Base-by-base conservation (phyloP, 768 basidiomycete genomes). In the Mycena amicta region DNA sequence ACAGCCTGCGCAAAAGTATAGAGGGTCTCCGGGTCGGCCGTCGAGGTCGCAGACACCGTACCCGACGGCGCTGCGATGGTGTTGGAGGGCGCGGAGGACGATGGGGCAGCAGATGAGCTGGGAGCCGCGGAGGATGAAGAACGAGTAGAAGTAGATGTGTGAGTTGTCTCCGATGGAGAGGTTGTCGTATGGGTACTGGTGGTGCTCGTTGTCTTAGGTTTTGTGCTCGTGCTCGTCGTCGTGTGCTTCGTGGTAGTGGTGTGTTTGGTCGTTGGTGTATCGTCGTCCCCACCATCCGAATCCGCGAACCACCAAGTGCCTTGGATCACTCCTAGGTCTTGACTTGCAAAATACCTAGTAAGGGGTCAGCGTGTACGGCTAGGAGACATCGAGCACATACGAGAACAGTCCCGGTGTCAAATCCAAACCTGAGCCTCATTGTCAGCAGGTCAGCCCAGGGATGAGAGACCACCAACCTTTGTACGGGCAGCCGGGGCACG, bases 361-460 rank as follows among this genome's bases (percentile, higher is more conserved):
- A n/a, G n/a, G n/a, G 64, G 22, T 64, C 5, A 3, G 80, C 83
- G 66, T n/a, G n/a, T n/a, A n/a, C n/a, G n/a, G n/a, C n/a, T n/a
- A n/a, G n/a, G n/a, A n/a, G n/a, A n/a, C n/a, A n/a, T n/a, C n/a
- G n/a, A n/a, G n/a, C n/a, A 93, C 90, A 77, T 74, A 82, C 27
- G 72, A 56, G 73, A 93, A 93, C 47, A 93, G 78, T 52, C 86
- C 85, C 15, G 72, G 66, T 26, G 86, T 85, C 55, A 92, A 75
- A 73, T 93, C 92, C 26, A 92, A 80, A 40, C 83, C 90, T 26
- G 78, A 80, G 30, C 25, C 29, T 41, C 69, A 79, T 25, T 83
- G 83, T 68, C 91, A 93, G 20, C 80, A 22, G 33, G 52, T 37
- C 53, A 18, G 45, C 30, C 52, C 20, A 23, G 33, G 40, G 23